A percentile compares a stretch with the other conserved stretches of the same genome.
phyloP scores from a whole-genome alignment of 768 basidiomycete genomes.

The Termitomyces sp. region DNA sequence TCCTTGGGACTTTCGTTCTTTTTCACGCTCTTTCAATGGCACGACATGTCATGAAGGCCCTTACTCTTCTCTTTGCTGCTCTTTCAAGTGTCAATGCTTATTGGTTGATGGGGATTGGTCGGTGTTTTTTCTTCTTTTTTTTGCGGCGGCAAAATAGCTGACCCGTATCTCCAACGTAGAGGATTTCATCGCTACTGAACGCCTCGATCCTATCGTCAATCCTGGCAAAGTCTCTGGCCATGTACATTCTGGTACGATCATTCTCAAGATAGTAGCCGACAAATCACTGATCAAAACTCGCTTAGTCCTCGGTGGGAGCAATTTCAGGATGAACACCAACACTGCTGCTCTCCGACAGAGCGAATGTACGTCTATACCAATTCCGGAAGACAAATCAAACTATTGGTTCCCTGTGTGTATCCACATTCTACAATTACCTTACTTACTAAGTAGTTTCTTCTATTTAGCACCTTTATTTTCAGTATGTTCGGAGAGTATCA shows the following conservation, averaged over 20 bases:
- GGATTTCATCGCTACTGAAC: constrained; percentile 42
- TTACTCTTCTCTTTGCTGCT: constrained; percentile 26
- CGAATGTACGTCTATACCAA: constrained; percentile 50
- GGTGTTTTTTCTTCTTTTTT: constrained; percentile 7
- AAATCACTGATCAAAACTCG: not conserved
- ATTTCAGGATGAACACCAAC: constrained; percentile 39
- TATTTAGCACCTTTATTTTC: constrained; percentile 45
- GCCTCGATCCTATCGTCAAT: constrained; percentile 47
- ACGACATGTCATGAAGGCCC: constrained; percentile 23
- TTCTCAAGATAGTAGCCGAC: not conserved
- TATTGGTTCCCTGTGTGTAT: constrained; percentile 49
- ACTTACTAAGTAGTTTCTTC: too few relatives aligned
- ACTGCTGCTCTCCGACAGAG: constrained; percentile 41
- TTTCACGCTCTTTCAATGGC: constrained; percentile 21
- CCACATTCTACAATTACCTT: not conserved
- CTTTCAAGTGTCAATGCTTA: constrained; percentile 36
- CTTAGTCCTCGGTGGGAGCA: constrained; percentile 50
- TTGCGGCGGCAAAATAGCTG: not conserved
- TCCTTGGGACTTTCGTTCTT: constrained; percentile 21
- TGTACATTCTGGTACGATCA: constrained; percentile 38
- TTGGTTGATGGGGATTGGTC: constrained; percentile 43
- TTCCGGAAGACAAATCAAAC: constrained; percentile 48
- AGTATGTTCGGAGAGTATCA: constrained; percentile 25
- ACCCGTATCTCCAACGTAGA: constrained; percentile 19
- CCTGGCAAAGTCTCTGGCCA: constrained; percentile 44